These are phyloP conservation scores for Leccinum cinnamomeum DNA, from an alignment of 1,284 basidiomycete genomes.

Conservation along the genomic window DNA sequence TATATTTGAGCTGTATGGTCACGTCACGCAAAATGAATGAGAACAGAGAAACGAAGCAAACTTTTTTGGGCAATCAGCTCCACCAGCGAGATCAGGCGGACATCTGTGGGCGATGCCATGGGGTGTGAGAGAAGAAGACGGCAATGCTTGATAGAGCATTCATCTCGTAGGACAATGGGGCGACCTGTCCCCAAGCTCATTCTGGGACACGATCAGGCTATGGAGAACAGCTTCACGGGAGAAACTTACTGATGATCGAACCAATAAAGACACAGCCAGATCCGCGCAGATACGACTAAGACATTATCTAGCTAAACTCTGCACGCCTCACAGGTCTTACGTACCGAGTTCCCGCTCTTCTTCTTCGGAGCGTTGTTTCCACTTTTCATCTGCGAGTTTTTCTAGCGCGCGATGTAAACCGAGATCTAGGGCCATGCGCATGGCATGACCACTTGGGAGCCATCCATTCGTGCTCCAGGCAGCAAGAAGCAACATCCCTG, in stretches of 20 bases:
- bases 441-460: conserved; percentile 89
- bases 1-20: conserved; percentile 74
- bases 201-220: conserved; percentile 42
- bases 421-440: conserved; percentile 93
- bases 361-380: conserved; percentile 69
- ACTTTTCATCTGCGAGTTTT: conserved; percentile 77
- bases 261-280: conserved; percentile 94
- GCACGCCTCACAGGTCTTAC: conserved; percentile 18
- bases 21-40: conserved; percentile 9
- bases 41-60: conserved; percentile 35
- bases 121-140: conserved; percentile 79
- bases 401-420: conserved; percentile 89
- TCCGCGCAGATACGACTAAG: conserved; percentile 84
- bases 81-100: conserved; percentile 82
- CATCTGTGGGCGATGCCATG: conserved; percentile 86
- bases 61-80: conserved; percentile 92
- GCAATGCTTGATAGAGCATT: conserved; percentile 83
- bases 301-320: conserved; percentile 11
- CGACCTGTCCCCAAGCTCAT: conserved; percentile 90
- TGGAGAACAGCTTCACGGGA: conserved; percentile 4
- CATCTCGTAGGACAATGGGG: conserved; percentile 86
- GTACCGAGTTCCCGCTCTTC: conserved; percentile 86
- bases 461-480: conserved; percentile 95
- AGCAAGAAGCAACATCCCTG: conserved; percentile 86
- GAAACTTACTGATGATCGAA: conserved; percentile 82